Evolutionary conservation across 495 filamentous ascomycete genomes (phyloP).

Genomic region (Xylaria scruposa): DNA sequence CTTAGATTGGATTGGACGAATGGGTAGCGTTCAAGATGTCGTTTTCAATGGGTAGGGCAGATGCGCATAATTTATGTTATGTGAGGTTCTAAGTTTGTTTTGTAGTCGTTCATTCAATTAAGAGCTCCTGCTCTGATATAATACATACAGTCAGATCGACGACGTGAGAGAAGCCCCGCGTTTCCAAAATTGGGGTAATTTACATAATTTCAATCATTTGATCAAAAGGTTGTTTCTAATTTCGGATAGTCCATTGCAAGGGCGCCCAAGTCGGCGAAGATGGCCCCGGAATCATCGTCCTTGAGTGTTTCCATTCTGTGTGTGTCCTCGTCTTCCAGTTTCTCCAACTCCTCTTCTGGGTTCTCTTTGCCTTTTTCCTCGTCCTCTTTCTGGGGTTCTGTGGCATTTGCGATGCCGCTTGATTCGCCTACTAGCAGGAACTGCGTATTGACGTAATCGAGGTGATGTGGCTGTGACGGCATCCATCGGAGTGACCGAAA

Average conservation of each 20-base stretch:
- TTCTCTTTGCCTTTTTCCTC: conserved; percentile 62
- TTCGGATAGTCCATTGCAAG: conserved; percentile 49
- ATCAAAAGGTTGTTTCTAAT: conserved; percentile 49
- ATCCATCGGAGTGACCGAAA: conserved; percentile 79
- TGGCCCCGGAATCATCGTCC: conserved; percentile 46
- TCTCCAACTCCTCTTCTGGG: conserved; percentile 59
- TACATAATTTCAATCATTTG: background rate
- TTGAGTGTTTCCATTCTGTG: conserved; percentile 46
- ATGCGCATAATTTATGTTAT: background rate
- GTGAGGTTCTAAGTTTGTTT: background rate
- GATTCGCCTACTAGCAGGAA: conserved; percentile 83
- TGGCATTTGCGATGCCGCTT: conserved; percentile 66
- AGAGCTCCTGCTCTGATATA: background rate
- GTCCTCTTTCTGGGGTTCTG: conserved; percentile 63
- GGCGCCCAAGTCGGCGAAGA: conserved; percentile 51
- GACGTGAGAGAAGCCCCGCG: background rate
- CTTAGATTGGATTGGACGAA: background rate
- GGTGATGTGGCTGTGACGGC: conserved; percentile 73
- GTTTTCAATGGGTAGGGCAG: background rate
- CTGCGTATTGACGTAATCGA: conserved; percentile 81
- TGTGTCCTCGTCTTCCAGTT: conserved; percentile 52
- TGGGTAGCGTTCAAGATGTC: background rate
- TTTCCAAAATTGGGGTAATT: background rate
- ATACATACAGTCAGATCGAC: background rate
- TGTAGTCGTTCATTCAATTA: background rate